Evolutionary conservation across 257 asterid genomes (phyloP), one percentile per base, ranked within the genome.

Genomic region (Plantago elongata): DNA sequence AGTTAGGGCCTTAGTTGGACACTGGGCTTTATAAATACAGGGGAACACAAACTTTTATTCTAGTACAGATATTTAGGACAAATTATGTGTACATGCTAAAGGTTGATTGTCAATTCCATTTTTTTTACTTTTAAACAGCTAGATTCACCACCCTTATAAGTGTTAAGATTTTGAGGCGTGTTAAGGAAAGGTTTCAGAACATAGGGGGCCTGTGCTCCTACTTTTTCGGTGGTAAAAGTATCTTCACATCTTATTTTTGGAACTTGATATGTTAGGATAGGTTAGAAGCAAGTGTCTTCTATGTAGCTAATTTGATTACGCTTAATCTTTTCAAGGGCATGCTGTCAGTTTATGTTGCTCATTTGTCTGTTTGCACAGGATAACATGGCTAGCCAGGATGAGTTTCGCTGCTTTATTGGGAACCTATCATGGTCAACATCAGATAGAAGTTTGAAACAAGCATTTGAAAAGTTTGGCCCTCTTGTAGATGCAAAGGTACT

Each of bases 401-500:
- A 83, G 69, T 83, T 60, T 40, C 84, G 81, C 48, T 83, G 86
- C 82, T 83, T 83, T 69, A 76, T 83, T 60, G 89, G 86, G 60
- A 77, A 73, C 64, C 72, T 83, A 11, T 77, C 89, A 44, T 80
- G 84, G 86, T 70, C 84, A 44, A 83, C 83, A 54, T 71, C 84
- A 17, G 90, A 83, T 72, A 67, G 79, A 54, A 78, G 74, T 56
- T 69, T 83, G 60, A 83, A 83, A 77, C 81, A 78, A 62, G 86
- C 86, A 38, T 83, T 83, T 71, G 86, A 83, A 65, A 83, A 80
- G 86, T 83, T 59, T 74, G 86, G 89, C 52, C 77, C 70, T 65
- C 72, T 83, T 58, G 77, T 83, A 14, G 90, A 78, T 45, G 85
- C 85, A 17, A 83, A 81, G 85, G 87, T 75, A 48, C 29, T 40